Evolutionary conservation across 495 filamentous ascomycete species (phyloP), one percentile per base, ranked within the genome.

Genomic region (Sporormia fimetaria): DNA sequence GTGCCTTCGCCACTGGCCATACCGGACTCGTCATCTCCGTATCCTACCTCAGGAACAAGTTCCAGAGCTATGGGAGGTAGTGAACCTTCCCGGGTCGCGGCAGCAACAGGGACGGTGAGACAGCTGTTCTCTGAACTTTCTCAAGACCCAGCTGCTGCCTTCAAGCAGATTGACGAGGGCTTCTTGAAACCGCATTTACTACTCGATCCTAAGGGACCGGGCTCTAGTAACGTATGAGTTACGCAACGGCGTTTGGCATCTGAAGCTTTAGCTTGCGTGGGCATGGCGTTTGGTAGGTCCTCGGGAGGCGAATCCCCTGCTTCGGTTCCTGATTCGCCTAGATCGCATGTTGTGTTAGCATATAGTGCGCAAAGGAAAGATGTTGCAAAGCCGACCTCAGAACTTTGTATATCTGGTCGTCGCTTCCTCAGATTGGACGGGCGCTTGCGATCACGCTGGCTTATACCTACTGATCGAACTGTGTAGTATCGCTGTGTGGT

Each of bases 101-200:
- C 56, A 21, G 73, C 78, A 2, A 68, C 75, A 6, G 73, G 81
- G 17, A 81, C 85, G 2, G 70, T 90, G 8, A 74, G 76, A 21
- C 78, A 81, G 35, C 68, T 83, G 1, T 75, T 88, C 42, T 76
- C 75, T 11, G 80, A 83, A 28, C 76, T 80, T 9, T 67, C 76
- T 0, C 87, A 94, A 26, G 92, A 98, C 58, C 87, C 94, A 34
- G 82, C 81, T 14, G 83, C 79, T 10, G 78, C 90, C 73, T 94
- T 98, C 60, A 77, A 77, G 42, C 88, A 94, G 61, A 63, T 98
- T 37, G 90, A 98, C 60, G 90, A 98, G 59, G 84, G 83, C 21
- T 96, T 83, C 60, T 92, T 98, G 59, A 98, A 98, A 67, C 90
- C 90, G 7, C 85, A 75, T 51, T 67, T 98, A 38, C 61, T 98